phyloP scores from a whole-genome alignment of 2,329 filamentous ascomycete genomes.

The Fusarium sp. region DNA sequence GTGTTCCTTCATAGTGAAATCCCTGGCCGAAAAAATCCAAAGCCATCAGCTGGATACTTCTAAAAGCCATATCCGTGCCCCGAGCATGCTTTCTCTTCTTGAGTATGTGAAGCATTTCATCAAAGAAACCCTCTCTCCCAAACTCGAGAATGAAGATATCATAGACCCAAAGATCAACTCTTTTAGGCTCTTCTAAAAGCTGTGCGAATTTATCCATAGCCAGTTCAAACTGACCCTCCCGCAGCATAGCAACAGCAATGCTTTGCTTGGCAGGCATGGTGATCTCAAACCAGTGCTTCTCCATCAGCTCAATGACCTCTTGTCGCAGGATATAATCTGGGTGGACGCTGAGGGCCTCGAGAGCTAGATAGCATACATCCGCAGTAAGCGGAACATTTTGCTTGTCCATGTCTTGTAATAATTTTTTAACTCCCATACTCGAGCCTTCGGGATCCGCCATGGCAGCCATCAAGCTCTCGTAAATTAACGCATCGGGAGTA shows the following conservation, averaged over 20 bases:
- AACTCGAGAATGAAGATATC: constrained; percentile 83
- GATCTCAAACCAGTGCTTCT: constrained; percentile 71
- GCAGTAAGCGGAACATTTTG: constrained; percentile 73
- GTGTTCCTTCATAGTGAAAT: constrained; percentile 73
- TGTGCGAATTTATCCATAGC: constrained; percentile 78
- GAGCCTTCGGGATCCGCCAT: constrained; percentile 78
- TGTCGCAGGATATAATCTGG: constrained; percentile 84
- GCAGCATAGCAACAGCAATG: constrained; percentile 79
- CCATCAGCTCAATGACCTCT: constrained; percentile 80
- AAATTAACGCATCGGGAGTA: constrained; percentile 70
- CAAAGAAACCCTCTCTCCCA: constrained; percentile 77
- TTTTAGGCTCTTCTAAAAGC: constrained; percentile 69
- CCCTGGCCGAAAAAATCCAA: constrained; percentile 80
- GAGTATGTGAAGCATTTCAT: constrained; percentile 80
- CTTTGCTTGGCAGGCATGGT: constrained; percentile 73
- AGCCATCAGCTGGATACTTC: constrained; percentile 75
- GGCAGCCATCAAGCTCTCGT: constrained; percentile 79
- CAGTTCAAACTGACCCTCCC: constrained; percentile 86
- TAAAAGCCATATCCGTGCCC: constrained; percentile 56
- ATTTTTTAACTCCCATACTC: constrained; percentile 68
- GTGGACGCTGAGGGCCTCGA: constrained; percentile 83
- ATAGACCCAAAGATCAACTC: constrained; percentile 78
- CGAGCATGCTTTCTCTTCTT: constrained; percentile 62
- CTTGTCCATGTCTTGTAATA: constrained; percentile 80
- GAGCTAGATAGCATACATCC: constrained; percentile 76